Evolutionary conservation across 805 yeast species (phyloP).

Genomic region (Candida khao-thaluensis): DNA sequence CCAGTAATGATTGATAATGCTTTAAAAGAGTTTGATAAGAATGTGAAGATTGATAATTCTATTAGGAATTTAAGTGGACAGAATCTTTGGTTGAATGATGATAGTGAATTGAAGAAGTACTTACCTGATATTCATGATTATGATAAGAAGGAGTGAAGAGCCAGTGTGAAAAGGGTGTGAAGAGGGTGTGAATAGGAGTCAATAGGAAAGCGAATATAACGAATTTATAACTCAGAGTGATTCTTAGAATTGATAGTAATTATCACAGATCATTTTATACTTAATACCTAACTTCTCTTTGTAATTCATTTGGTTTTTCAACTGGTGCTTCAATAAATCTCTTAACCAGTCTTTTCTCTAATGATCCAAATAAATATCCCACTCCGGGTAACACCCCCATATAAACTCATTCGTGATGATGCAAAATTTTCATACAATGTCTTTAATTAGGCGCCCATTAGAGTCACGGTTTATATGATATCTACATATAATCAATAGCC

Average conservation of each 20-base stretch:
- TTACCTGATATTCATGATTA: slow-evolving; percentile 65
- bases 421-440: slow-evolving; percentile 39
- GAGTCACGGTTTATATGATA: slow-evolving; percentile 62
- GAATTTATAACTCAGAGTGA: neutral
- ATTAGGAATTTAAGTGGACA: slow-evolving; percentile 55
- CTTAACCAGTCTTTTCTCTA: neutral
- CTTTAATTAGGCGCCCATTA: slow-evolving; percentile 77
- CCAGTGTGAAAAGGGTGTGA: neutral
- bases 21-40: slow-evolving; percentile 52
- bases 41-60: slow-evolving; percentile 57
- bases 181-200: neutral
- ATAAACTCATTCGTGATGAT: neutral
- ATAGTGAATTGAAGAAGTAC: slow-evolving; percentile 45
- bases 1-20: slow-evolving; percentile 58
- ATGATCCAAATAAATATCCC: neutral
- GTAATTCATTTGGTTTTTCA: no score
- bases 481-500: slow-evolving; percentile 48
- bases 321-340: no score
- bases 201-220: no score
- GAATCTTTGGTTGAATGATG: slow-evolving; percentile 59
- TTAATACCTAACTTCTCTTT: no score
- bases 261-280: no score
- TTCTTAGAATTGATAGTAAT: no score
- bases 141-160: slow-evolving; percentile 33
- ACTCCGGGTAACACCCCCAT: slow-evolving; percentile 9